Conservation (phyloP, 2,329 filamentous ascomycete genomes). For the Aureobasidium sp. region DNA sequence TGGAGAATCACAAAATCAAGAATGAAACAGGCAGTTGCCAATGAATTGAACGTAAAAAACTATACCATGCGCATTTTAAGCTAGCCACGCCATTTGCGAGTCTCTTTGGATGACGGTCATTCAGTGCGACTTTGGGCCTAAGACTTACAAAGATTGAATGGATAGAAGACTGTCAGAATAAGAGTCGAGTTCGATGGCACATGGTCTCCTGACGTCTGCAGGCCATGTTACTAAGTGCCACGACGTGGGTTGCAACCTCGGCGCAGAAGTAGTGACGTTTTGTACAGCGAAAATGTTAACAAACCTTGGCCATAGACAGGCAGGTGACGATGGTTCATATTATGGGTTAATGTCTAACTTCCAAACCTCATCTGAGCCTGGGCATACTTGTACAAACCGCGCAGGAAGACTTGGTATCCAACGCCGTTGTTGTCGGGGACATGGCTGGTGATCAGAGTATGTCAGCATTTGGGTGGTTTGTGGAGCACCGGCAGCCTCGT, state of each 20-base stretch:
- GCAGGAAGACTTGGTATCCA: slow-evolving; percentile 87
- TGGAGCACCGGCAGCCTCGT: slow-evolving; percentile 5
- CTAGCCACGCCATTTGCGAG: background rate
- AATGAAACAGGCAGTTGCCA: slow-evolving; percentile 3
- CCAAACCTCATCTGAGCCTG: slow-evolving; percentile 84
- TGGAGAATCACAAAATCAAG: background rate
- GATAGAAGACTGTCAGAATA: background rate
- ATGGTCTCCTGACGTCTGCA: background rate
- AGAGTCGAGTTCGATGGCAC: background rate
- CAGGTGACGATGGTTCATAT: background rate
- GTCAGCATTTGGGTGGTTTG: background rate
- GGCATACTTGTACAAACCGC: slow-evolving; percentile 73
- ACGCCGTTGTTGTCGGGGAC: slow-evolving; percentile 69
- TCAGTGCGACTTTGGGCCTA: background rate
- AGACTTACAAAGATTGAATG: background rate
- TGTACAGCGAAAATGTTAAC: background rate
- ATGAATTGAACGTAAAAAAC: background rate
- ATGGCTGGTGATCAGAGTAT: slow-evolving; percentile 24
- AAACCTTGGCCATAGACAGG: background rate
- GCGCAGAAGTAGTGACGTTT: background rate
- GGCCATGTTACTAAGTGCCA: background rate
- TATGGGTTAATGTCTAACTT: slow-evolving; percentile 30
- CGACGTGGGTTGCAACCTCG: background rate
- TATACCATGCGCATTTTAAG: background rate
- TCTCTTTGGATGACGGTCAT: background rate